Percentiles rank a stretch among this genome's conserved stretches.
Evolutionary conservation across 805 yeast species (phyloP).

Genomic region (Wickerhamomyces tratensis): DNA sequence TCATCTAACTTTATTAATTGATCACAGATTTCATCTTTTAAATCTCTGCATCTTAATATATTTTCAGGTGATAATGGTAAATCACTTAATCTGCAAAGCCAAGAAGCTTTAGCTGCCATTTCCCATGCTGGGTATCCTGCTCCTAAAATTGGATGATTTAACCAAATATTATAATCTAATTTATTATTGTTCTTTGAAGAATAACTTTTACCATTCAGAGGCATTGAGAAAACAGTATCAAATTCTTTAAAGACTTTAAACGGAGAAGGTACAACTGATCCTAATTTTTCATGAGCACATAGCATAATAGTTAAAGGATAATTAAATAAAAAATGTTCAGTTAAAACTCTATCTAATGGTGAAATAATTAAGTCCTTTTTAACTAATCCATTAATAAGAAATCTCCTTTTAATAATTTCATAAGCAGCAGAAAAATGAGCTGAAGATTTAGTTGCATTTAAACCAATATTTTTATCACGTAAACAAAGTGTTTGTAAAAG

Average conservation of each 20-base stretch:
- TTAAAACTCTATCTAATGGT: slow-evolving; percentile 12
- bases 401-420: slow-evolving; percentile 16
- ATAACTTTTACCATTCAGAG: background rate
- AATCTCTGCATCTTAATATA: background rate
- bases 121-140: slow-evolving; percentile 10
- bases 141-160: slow-evolving; percentile 16
- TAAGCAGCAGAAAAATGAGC: slow-evolving; percentile 17
- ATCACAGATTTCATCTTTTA: slow-evolving; percentile 2
- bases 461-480: slow-evolving; percentile 16
- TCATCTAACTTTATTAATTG: background rate
- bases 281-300: slow-evolving; percentile 15
- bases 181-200: no score
- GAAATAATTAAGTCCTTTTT: background rate
- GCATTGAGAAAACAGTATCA: slow-evolving; percentile 5
- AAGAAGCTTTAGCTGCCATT: slow-evolving; percentile 12
- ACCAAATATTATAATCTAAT: slow-evolving; percentile 9
- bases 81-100: slow-evolving; percentile 12
- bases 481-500: slow-evolving; percentile 16
- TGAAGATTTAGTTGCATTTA: slow-evolving; percentile 16
- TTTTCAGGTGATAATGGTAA: slow-evolving; percentile 9
- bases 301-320: slow-evolving; percentile 16
- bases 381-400: slow-evolving; percentile 1
- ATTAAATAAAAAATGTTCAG: slow-evolving; percentile 16
- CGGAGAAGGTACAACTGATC: slow-evolving; percentile 14
- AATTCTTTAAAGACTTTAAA: slow-evolving; percentile 16